Evolutionary conservation across 805 yeast species (phyloP).

Genomic region (Debaryomyces prosopidis): DNA sequence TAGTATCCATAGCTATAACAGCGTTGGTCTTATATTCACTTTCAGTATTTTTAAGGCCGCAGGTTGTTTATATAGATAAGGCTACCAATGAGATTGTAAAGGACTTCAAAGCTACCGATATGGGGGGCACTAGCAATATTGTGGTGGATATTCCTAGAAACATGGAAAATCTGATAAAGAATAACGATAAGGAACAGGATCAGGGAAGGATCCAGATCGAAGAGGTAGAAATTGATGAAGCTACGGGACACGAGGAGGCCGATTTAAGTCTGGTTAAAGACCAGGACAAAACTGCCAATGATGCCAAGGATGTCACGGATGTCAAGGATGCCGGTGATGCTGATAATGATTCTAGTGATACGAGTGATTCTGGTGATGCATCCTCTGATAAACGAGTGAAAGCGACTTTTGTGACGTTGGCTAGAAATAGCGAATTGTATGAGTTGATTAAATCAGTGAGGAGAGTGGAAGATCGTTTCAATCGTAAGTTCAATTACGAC

Average conservation of each 20-base stretch:
- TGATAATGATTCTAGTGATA: not conserved
- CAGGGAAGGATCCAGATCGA: not conserved
- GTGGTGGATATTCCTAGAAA: not conserved
- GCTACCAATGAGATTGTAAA: slow-evolving; percentile 13
- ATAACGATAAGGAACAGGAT: not conserved
- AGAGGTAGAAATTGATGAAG: not conserved
- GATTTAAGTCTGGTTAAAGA: not conserved
- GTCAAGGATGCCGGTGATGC: not conserved
- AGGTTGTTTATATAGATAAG: slow-evolving; percentile 16
- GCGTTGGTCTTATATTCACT: slow-evolving; percentile 12
- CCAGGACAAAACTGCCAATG: not conserved
- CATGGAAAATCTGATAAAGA: not conserved
- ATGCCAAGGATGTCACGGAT: not conserved
- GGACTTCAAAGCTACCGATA: slow-evolving; percentile 3
- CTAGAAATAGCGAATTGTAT: slow-evolving; percentile 72
- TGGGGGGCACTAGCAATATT: not conserved
- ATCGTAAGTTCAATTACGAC: slow-evolving; percentile 76
- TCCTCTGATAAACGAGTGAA: slow-evolving; percentile 5
- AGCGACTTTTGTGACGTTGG: slow-evolving; percentile 81
- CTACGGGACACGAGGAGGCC: not conserved
- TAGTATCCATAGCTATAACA: slow-evolving; percentile 12
- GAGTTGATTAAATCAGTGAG: slow-evolving; percentile 64
- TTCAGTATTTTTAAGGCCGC: slow-evolving; percentile 9
- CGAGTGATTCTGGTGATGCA: too few species aligned
- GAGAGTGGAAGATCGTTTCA: slow-evolving; percentile 87